Base-by-base conservation (phyloP, 2,329 filamentous ascomycete species). In the Orbilia javanica region DNA sequence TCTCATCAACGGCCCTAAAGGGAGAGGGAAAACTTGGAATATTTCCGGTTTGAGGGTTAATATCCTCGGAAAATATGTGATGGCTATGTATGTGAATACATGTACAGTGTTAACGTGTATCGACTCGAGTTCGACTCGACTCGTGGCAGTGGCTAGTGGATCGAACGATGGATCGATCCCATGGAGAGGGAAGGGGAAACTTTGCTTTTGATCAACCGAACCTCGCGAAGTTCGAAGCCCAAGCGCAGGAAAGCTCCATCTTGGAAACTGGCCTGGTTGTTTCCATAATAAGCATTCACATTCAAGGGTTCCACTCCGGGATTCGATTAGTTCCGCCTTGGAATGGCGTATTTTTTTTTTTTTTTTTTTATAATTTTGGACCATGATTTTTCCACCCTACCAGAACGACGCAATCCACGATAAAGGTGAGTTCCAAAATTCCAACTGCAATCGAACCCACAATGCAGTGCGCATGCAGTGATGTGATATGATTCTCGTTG, bases 11-110 rank as follows among this genome's bases (percentile, higher is more conserved):
- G 22, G 42, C 25, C 18, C 57, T 27, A 22, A 36, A 42, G 44
- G 20, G 46, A 18, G 64, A 44, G 7, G n/a, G 27, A 34, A 67
- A 77, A 65, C 66, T 66, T 77, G 46, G 62, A 66, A 68, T 25
- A 25, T 65, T 55, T 67, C 50, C 60, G 50, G 70, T 60, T 60
- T 42, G 53, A 60, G 34, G 34, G 20, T 50, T 42, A 34, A 13
- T 27, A 15, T 2, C 11, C 27, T 36, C 52, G 52, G 53, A 31
- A 60, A 39, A 44, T 44, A 44, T 44, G 42, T 55, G 29, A 36
- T 36, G 52, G n/a, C n/a, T n/a, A n/a, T 36, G 29, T 36, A 11
- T 44, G 42, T 44, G n/a, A 7, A n/a, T 44, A 10, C 42, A 20
- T 20, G n/a, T n/a, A 15, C 42, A n/a, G 7, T 44, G 42, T 44